These are phyloP conservation scores for Barnettozyma sp. DNA, from an alignment of 805 yeast genomes.

Conservation along the genomic window DNA sequence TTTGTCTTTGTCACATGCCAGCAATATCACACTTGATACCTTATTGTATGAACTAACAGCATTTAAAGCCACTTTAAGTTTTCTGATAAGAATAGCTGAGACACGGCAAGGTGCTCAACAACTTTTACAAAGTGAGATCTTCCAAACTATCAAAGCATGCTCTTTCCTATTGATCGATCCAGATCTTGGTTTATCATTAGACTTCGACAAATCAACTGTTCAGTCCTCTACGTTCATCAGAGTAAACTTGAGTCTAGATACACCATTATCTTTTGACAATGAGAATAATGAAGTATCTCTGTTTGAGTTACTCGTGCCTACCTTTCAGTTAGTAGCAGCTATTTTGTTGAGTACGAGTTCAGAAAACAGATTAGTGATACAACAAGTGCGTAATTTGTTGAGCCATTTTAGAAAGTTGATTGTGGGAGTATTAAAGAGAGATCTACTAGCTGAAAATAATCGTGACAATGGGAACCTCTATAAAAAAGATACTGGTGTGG, in stretches of 20 bases:
- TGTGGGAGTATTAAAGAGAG: slow-evolving; percentile 57
- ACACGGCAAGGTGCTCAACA: slow-evolving; percentile 72
- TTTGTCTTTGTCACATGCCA: slow-evolving; percentile 31
- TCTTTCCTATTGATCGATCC: slow-evolving; percentile 63
- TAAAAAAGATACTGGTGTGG: slow-evolving; percentile 24
- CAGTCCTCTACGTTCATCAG: slow-evolving; percentile 30
- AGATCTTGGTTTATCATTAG: slow-evolving; percentile 61
- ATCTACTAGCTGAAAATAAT: slow-evolving; percentile 31
- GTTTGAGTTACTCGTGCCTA: slow-evolving; percentile 63
- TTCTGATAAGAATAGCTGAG: slow-evolving; percentile 69
- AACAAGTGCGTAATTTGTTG: slow-evolving; percentile 46
- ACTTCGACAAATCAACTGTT: slow-evolving; percentile 32
- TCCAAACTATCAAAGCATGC: slow-evolving; percentile 52
- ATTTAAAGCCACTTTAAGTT: slow-evolving; percentile 61
- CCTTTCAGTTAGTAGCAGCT: slow-evolving; percentile 65
- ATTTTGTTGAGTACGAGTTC: slow-evolving; percentile 72
- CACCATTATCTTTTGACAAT: slow-evolving; percentile 36
- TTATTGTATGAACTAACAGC: slow-evolving; percentile 70
- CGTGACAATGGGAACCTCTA: slow-evolving; percentile 23
- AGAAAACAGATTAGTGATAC: slow-evolving; percentile 52
- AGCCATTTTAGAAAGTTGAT: slow-evolving; percentile 46
- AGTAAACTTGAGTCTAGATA: slow-evolving; percentile 45
- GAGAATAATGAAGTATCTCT: slow-evolving; percentile 38
- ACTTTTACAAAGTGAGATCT: slow-evolving; percentile 65
- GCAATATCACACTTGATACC: slow-evolving; percentile 40